phyloP scores from a whole-genome alignment of 2,329 filamentous ascomycete species.

The Stemphylium lycopersici region DNA sequence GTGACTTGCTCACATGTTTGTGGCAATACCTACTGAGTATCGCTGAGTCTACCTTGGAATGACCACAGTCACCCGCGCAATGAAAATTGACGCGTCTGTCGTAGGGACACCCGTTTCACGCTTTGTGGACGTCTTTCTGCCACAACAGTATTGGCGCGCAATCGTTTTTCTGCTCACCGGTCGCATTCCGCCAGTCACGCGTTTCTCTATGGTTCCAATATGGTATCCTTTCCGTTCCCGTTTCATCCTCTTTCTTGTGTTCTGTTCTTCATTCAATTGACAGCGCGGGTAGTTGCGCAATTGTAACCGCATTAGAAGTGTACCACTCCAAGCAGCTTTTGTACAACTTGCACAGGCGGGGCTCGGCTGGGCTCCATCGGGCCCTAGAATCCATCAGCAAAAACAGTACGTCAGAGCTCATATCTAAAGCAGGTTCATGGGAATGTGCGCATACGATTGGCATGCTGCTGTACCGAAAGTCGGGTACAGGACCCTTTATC shows the following conservation, averaged over 20 bases:
- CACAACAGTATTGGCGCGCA: conserved; percentile 16
- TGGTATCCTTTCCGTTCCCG: background rate
- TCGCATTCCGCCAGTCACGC: background rate
- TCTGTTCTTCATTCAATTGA: background rate
- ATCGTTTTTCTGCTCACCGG: background rate
- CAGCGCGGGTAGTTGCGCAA: conserved; percentile 18
- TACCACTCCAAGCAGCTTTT: conserved; percentile 14
- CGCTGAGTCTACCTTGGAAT: background rate
- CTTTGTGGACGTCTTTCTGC: conserved; percentile 4
- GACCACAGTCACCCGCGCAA: conserved; percentile 22
- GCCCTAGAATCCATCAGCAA: conserved; percentile 4
- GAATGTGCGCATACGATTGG: conserved; percentile 10
- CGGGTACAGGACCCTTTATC: conserved; percentile 19
- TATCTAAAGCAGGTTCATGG: background rate
- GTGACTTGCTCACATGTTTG: background rate
- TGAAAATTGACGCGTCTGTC: conserved; percentile 32
- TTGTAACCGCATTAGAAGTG: conserved; percentile 23
- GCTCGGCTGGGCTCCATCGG: conserved; percentile 19
- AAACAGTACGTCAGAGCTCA: background rate
- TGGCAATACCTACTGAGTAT: background rate
- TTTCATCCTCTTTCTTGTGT: background rate
- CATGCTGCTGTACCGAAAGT: conserved; percentile 7
- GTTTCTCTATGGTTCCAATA: background rate
- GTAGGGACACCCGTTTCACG: conserved; percentile 13
- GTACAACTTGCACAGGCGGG: conserved; percentile 16